Percentiles rank a stretch among this genome's conserved stretches.
These are phyloP conservation scores for Withania somnifera DNA, from an alignment of 305 asterid genomes.

Conservation along the genomic window DNA sequence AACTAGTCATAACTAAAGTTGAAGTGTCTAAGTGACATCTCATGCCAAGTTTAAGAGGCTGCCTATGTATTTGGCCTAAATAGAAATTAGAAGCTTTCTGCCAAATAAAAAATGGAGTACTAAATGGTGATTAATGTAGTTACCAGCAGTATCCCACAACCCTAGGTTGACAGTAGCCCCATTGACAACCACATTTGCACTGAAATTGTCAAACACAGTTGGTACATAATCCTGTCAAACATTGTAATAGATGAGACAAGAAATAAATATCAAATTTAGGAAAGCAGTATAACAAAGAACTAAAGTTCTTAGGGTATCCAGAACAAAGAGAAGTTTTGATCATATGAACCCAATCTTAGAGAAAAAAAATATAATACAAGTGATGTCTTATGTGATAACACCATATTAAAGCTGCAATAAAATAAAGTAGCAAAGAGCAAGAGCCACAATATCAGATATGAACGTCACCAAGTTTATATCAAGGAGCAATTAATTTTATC, in stretches of 20 bases:
- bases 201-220: conserved; percentile 23
- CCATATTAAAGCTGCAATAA: neutral
- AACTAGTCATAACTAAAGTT: neutral
- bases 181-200: conserved; percentile 23
- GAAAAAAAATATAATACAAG: neutral
- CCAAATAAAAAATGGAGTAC: neutral
- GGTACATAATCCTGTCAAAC: conserved; percentile 22
- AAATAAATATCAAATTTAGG: neutral
- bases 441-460: neutral
- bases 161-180: conserved; percentile 20
- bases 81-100: neutral
- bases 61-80: neutral
- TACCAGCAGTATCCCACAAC: conserved; percentile 26
- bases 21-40: neutral
- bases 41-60: neutral
- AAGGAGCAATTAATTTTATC: neutral
- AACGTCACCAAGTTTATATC: neutral
- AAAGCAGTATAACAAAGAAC: neutral
- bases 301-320: neutral
- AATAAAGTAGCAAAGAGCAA: neutral
- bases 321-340: neutral
- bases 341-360: neutral
- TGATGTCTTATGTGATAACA: neutral
- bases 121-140: neutral
- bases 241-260: neutral